Evolutionary conservation across 495 filamentous ascomycete species (phyloP).

Genomic region (Xylaria longipes): DNA sequence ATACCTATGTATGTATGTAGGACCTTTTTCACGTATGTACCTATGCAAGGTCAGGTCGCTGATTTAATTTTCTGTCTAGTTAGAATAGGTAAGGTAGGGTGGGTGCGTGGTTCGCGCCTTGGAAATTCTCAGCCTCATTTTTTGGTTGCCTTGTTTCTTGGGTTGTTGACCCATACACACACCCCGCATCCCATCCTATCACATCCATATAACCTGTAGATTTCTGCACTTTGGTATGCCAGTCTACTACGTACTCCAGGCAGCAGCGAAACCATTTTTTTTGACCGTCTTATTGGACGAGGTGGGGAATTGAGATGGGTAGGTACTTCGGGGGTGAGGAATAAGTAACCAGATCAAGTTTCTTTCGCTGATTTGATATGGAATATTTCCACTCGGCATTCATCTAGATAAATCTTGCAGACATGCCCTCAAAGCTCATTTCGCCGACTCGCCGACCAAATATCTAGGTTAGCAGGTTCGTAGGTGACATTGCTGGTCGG

Average conservation of each 20-base stretch:
- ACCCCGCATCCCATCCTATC: not conserved
- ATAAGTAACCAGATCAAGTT: not conserved
- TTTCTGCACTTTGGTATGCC: constrained; percentile 7
- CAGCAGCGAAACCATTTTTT: not conserved
- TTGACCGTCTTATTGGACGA: not conserved
- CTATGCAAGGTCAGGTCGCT: not conserved
- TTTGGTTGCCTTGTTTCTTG: constrained; percentile 22
- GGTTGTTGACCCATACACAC: not conserved
- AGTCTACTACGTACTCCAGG: constrained; percentile 6
- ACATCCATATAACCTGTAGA: no score
- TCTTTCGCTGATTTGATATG: not conserved
- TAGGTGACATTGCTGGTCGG: not conserved
- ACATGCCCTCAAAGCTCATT: not conserved
- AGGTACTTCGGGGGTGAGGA: no score
- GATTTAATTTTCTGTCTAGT: not conserved
- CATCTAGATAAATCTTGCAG: not conserved
- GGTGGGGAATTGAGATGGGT: not conserved
- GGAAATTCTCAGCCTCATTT: constrained; percentile 20
- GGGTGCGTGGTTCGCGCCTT: constrained; percentile 11
- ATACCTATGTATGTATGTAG: not conserved
- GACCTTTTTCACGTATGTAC: not conserved
- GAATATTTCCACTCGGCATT: not conserved
- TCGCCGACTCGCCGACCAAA: not conserved
- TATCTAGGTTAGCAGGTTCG: not conserved
- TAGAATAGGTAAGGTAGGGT: not conserved